Evolutionary conservation across 768 basidiomycete species (phyloP).

Genomic region (Tylopilus vinaceipallidus): DNA sequence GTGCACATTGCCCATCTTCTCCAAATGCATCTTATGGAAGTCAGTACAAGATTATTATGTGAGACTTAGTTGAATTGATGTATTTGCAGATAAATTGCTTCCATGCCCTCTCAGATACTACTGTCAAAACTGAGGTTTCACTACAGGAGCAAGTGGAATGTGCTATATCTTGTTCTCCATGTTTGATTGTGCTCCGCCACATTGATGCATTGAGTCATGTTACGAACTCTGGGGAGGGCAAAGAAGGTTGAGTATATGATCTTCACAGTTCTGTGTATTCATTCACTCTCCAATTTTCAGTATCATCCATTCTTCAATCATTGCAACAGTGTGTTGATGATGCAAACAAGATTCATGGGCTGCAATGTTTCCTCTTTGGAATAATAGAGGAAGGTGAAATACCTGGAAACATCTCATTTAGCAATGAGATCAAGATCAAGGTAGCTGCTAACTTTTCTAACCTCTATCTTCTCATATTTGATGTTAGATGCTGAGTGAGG

Average conservation of each 20-base stretch:
- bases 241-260: slow-evolving; percentile 43
- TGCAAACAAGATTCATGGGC: slow-evolving; percentile 58
- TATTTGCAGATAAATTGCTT: slow-evolving; percentile 79
- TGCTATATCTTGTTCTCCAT: slow-evolving; percentile 78
- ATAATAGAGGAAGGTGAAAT: slow-evolving; percentile 67
- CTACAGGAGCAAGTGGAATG: slow-evolving; percentile 74
- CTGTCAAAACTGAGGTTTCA: slow-evolving; percentile 69
- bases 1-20: slow-evolving; percentile 53
- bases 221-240: slow-evolving; percentile 56
- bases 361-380: slow-evolving; percentile 74
- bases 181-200: slow-evolving; percentile 76
- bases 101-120: slow-evolving; percentile 75
- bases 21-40: slow-evolving; percentile 81
- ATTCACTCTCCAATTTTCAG: slow-evolving; percentile 38
- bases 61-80: background rate
- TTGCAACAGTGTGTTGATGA: slow-evolving; percentile 63
- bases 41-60: slow-evolving; percentile 20
- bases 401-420: slow-evolving; percentile 71
- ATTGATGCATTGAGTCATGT: slow-evolving; percentile 76
- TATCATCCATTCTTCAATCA: slow-evolving; percentile 51
- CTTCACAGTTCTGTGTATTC: background rate
- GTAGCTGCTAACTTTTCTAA: slow-evolving; percentile 36
- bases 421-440: slow-evolving; percentile 78
- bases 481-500: slow-evolving; percentile 75
- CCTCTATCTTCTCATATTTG: background rate